Conservation (phyloP, 2,329 filamentous ascomycete genomes). For the Fusarium sp. region DNA sequence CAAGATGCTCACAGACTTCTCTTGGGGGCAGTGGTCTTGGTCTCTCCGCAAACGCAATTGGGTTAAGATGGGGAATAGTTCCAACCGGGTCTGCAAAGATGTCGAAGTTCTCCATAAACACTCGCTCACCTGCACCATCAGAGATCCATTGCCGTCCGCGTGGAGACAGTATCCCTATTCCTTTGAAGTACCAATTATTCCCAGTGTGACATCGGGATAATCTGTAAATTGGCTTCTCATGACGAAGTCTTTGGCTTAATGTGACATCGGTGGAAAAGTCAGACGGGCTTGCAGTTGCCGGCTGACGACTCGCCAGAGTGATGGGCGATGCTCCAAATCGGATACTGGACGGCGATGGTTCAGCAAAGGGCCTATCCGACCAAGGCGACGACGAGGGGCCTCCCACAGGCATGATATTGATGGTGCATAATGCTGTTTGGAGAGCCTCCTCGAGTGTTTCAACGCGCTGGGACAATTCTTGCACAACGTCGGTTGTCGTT, state of each 20-base stretch:
- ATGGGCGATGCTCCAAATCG: constrained; percentile 12
- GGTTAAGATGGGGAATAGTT: background rate
- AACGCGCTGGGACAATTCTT: constrained; percentile 39
- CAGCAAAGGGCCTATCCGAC: constrained; percentile 10
- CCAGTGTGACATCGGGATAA: constrained; percentile 31
- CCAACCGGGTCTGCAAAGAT: constrained; percentile 27
- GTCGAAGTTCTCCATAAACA: constrained; percentile 39
- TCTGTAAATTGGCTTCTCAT: constrained; percentile 19
- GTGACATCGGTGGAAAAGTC: constrained; percentile 6
- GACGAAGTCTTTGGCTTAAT: background rate
- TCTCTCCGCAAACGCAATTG: constrained; percentile 14
- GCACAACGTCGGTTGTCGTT: constrained; percentile 35
- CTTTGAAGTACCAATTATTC: constrained; percentile 41
- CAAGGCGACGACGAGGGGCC: constrained; percentile 25
- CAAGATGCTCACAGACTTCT: constrained; percentile 5
- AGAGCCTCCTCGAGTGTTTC: constrained; percentile 39
- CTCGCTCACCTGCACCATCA: constrained; percentile 35
- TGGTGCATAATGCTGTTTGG: constrained; percentile 19
- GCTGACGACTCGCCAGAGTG: background rate
- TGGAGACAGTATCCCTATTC: constrained; percentile 33
- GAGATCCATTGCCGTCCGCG: constrained; percentile 39
- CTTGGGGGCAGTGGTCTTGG: constrained; percentile 14
- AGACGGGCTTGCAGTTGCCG: constrained; percentile 14
- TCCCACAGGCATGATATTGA: background rate
- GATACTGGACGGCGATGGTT: constrained; percentile 14